A percentile compares a stretch with the other conserved stretches of the same genome.
These are phyloP conservation scores for Mollisiaceae sp. DNA, from an alignment of 2,329 filamentous ascomycete genomes.

Conservation along the genomic window DNA sequence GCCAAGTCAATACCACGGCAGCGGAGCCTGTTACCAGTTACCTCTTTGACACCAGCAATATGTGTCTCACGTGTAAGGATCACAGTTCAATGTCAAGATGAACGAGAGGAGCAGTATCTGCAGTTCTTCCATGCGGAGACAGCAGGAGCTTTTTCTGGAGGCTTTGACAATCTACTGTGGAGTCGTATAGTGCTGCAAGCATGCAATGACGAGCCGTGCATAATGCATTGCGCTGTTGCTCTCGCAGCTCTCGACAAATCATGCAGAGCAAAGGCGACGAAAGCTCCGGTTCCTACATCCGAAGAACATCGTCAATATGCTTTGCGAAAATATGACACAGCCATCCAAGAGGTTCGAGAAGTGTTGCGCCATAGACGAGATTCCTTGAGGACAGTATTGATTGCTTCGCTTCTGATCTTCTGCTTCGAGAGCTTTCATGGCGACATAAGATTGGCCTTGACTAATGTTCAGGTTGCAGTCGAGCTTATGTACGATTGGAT, in stretches of 20 bases:
- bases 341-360: slow-evolving; percentile 29
- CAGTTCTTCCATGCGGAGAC: slow-evolving; percentile 28
- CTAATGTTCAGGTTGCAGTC: slow-evolving; percentile 28
- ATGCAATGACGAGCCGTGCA: slow-evolving; percentile 30
- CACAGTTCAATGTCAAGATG: slow-evolving; percentile 25
- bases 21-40: neutral
- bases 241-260: slow-evolving; percentile 28
- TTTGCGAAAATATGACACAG: slow-evolving; percentile 30
- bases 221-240: slow-evolving; percentile 28
- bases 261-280: slow-evolving; percentile 15
- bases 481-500: slow-evolving; percentile 30
- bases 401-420: slow-evolving; percentile 36
- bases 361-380: slow-evolving; percentile 25
- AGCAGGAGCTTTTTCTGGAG: slow-evolving; percentile 25
- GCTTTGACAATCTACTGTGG: slow-evolving; percentile 31
- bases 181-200: slow-evolving; percentile 29
- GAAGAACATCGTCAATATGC: slow-evolving; percentile 31
- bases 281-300: neutral
- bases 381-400: slow-evolving; percentile 29
- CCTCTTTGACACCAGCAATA: neutral
- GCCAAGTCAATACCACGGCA: neutral
- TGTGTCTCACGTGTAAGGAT: neutral
- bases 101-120: slow-evolving; percentile 32
- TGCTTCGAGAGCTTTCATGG: slow-evolving; percentile 36
- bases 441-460: slow-evolving; percentile 27